Percentiles rank a stretch among this genome's conserved stretches.
These are phyloP conservation scores for Zanthoxylum bungeanum DNA, from an alignment of 345 rosid genomes.

Conservation along the genomic window DNA sequence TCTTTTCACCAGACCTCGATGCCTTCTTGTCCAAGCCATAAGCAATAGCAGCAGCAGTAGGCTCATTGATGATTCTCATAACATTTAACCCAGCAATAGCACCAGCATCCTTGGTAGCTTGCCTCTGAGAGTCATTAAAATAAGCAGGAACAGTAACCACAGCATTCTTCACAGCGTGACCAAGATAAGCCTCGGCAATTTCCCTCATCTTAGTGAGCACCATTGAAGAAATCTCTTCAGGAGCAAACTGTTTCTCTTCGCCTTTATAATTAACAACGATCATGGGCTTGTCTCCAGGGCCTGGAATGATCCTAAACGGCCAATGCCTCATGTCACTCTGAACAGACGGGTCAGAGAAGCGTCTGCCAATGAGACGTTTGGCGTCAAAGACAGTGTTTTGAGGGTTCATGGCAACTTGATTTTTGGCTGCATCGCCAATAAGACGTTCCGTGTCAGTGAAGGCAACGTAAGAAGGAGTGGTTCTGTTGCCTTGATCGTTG, in stretches of 20 bases:
- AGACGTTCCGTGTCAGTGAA: conserved; percentile 37
- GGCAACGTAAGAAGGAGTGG: conserved; percentile 38
- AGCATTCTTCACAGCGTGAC: conserved; percentile 17
- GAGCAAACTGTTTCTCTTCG: conserved; percentile 28
- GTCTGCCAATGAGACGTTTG: conserved; percentile 31
- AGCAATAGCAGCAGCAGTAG: conserved; percentile 30
- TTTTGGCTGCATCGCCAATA: conserved; percentile 37
- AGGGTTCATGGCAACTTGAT: conserved; percentile 40
- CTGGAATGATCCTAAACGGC: conserved; percentile 27
- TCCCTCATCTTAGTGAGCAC: conserved; percentile 27
- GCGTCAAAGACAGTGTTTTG: conserved; percentile 34
- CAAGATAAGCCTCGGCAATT: conserved; percentile 14
- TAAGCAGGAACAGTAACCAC: conserved; percentile 28
- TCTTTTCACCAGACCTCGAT: conserved; percentile 13
- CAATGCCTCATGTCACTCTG: conserved; percentile 29
- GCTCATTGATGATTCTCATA: conserved; percentile 25
- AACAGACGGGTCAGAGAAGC: conserved; percentile 23
- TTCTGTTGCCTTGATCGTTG: conserved; percentile 39
- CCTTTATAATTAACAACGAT: conserved; percentile 24
- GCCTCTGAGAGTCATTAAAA: conserved; percentile 27
- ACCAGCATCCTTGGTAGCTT: conserved; percentile 26
- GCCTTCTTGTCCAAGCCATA: conserved; percentile 25
- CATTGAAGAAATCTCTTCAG: conserved; percentile 31
- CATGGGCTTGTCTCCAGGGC: conserved; percentile 34
- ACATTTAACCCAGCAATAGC: conserved; percentile 19